phyloP scores from a whole-genome alignment of 257 asterid species.

The Jacaranda copaia region DNA sequence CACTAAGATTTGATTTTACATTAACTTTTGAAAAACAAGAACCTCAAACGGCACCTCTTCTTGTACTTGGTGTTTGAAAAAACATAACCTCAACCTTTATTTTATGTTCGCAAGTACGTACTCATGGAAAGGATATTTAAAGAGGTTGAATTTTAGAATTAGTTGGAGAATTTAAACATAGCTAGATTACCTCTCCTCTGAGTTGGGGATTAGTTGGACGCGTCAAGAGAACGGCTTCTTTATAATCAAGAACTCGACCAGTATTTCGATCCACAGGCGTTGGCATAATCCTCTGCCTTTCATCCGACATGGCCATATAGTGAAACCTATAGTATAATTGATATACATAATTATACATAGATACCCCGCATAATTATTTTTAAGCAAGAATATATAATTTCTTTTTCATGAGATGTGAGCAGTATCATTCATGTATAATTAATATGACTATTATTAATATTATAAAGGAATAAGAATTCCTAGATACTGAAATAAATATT shows the following conservation, averaged over 20 bases:
- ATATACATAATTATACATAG: neutral
- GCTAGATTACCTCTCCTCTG: conserved; percentile 48
- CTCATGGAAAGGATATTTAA: neutral
- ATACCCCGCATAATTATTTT: neutral
- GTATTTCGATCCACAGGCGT: conserved; percentile 42
- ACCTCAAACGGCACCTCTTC: too few relatives aligned
- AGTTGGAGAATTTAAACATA: neutral
- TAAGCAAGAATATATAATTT: too few relatives aligned
- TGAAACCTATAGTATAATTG: conserved; percentile 46
- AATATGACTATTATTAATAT: too few relatives aligned
- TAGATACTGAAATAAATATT: too few relatives aligned
- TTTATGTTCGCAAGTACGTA: too few relatives aligned
- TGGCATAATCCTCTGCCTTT: conserved; percentile 66
- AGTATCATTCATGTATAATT: too few relatives aligned
- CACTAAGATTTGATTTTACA: too few relatives aligned
- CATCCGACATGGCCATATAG: conserved; percentile 69
- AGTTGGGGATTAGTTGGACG: conserved; percentile 43
- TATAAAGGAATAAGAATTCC: too few relatives aligned
- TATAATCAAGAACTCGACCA: conserved; percentile 52
- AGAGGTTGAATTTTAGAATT: neutral
- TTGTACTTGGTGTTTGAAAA: too few relatives aligned
- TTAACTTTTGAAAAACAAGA: too few relatives aligned
- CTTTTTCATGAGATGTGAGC: too few relatives aligned
- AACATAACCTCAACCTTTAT: too few relatives aligned
- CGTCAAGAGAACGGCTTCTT: conserved; percentile 62